Evolutionary conservation across 805 yeast species (phyloP).

Genomic region (Yarrowia alimentaria): DNA sequence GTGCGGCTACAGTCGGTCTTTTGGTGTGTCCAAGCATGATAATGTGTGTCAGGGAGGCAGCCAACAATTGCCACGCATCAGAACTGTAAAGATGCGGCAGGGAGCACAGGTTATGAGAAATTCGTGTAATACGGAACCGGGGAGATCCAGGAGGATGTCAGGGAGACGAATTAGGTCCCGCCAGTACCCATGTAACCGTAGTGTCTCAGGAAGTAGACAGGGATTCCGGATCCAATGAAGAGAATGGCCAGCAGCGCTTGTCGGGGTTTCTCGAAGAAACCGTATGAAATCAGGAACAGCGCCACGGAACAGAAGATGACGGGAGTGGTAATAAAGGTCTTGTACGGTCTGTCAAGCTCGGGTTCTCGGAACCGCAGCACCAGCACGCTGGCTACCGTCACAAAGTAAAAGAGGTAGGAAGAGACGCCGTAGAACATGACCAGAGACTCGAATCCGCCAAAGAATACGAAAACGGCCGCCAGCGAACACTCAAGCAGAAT

Average conservation of each 20-base stretch:
- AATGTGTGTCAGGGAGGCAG: no score
- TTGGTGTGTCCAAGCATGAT: constrained; percentile 15
- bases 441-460: constrained; percentile 42
- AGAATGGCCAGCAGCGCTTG: constrained; percentile 36
- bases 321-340: constrained; percentile 42
- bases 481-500: constrained; percentile 38
- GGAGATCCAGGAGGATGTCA: no score
- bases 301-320: constrained; percentile 43
- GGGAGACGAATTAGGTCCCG: no score
- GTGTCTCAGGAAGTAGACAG: constrained; percentile 35
- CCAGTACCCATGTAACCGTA: constrained; percentile 25
- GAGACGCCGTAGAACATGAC: constrained; percentile 43
- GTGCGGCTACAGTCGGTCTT: constrained; percentile 10
- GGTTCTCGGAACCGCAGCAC: constrained; percentile 41
- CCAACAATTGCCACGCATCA: no score
- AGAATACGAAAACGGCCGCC: constrained; percentile 38
- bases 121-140: no score
- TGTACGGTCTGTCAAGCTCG: constrained; percentile 41
- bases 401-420: constrained; percentile 39
- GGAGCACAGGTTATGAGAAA: no score
- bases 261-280: constrained; percentile 40
- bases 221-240: constrained; percentile 39
- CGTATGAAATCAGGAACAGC: constrained; percentile 39
- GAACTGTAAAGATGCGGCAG: no score
- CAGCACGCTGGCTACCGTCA: constrained; percentile 43